Conservation (phyloP, 2,329 filamentous ascomycete species). For the Diaporthe citri region DNA sequence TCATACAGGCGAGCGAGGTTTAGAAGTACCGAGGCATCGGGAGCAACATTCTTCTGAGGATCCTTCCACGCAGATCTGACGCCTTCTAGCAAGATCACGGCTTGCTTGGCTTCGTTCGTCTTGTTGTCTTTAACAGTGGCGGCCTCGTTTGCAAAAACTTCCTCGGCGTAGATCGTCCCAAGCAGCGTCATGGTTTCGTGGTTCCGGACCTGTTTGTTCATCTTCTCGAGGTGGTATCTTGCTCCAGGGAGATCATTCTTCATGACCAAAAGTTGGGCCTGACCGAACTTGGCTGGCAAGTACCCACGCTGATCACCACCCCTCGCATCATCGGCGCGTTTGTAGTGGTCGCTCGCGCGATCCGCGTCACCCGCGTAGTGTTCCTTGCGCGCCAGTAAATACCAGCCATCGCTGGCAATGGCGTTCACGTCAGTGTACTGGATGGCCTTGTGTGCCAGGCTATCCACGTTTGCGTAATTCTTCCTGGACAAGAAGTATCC, state of each 20-base stretch:
- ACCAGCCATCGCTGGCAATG: slow-evolving; percentile 98
- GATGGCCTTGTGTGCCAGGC: slow-evolving; percentile 91
- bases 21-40: slow-evolving; percentile 88
- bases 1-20: slow-evolving; percentile 95
- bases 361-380: slow-evolving; percentile 83
- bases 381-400: slow-evolving; percentile 90
- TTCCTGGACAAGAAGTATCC: slow-evolving; percentile 90
- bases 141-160: slow-evolving; percentile 85
- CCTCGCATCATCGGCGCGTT: slow-evolving; percentile 89
- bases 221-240: slow-evolving; percentile 94
- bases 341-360: slow-evolving; percentile 87
- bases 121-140: slow-evolving; percentile 87
- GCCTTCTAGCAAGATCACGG: slow-evolving; percentile 83
- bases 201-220: slow-evolving; percentile 81
- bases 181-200: slow-evolving; percentile 93
- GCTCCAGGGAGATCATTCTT: slow-evolving; percentile 90
- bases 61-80: slow-evolving; percentile 94
- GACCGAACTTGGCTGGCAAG: slow-evolving; percentile 93
- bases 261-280: slow-evolving; percentile 88
- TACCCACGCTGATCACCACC: slow-evolving; percentile 93
- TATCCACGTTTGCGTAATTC: slow-evolving; percentile 83
- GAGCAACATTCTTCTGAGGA: slow-evolving; percentile 82
- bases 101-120: slow-evolving; percentile 85
- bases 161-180: slow-evolving; percentile 92
- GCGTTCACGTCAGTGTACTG: slow-evolving; percentile 96